Evolutionary conservation across 345 rosid species (phyloP), one percentile per base, ranked within the genome.

Genomic region (Corchorus capsularis): DNA sequence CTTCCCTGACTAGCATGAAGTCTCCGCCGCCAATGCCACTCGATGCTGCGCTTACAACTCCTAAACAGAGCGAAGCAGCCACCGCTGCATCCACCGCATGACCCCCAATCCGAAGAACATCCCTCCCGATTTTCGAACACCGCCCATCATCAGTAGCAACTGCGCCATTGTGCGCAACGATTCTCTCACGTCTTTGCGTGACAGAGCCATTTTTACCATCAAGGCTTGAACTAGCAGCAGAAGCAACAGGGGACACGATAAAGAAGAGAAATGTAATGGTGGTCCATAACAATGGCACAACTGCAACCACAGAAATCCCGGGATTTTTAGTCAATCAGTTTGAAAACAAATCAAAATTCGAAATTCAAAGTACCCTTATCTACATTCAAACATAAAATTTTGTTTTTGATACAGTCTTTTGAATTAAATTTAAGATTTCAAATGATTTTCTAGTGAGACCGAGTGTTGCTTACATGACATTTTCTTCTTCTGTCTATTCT

Each of bases 1-100:
- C 81, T 14, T 57, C 63, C 68, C 85, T 72, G 39, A 87, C 59
- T 10, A 90, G 34, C 84, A 81, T 85, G 64, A 90, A 90, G 20
- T 86, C 82, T 77, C 93, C 93, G 45, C 94, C 94, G 3, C 94
- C 92, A 11, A 87, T 68, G 63, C 92, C 92, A 56, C 91, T 88
- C 8, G 92, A 87, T 19, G 89, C 87, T 1, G 92, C 79, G 79
- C 85, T 85, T 13, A 89, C 90, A 61, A 91, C 93, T n/a, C 91
- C 95, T 73, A 83, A 76, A 75, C 93, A 91, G 4, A 89, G 72
- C 4, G 89, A 62, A 13, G 88, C 78, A 7, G 90, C 95, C 8
- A 87, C 90, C 0, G 93, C 77, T 5, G 90, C 90, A 82, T 91
- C 95, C 6, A 89, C 76, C 1, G 91, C 93, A 52, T 87, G 80